These are phyloP conservation scores for Scutellaria barbata DNA, from an alignment of 257 asterid genomes.

Conservation along the genomic window DNA sequence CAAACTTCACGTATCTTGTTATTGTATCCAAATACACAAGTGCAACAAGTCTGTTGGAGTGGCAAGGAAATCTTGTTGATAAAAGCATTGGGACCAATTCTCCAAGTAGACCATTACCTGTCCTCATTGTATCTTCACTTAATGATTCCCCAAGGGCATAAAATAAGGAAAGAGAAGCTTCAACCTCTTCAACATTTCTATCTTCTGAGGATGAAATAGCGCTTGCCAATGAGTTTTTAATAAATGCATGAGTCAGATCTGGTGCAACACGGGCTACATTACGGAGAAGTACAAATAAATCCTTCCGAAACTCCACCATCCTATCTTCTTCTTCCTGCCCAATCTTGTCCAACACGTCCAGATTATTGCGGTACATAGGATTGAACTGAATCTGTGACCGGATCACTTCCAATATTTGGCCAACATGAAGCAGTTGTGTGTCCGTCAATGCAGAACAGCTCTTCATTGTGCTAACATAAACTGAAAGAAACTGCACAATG, in stretches of 20 bases:
- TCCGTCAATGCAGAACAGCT: slow-evolving; percentile 62
- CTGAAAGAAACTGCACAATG: slow-evolving; percentile 85
- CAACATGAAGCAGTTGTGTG: slow-evolving; percentile 70
- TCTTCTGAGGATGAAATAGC: slow-evolving; percentile 71
- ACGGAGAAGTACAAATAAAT: slow-evolving; percentile 73
- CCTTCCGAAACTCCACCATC: slow-evolving; percentile 91
- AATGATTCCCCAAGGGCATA: slow-evolving; percentile 89
- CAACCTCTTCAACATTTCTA: slow-evolving; percentile 86
- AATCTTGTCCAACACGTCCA: slow-evolving; percentile 74
- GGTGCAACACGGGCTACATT: slow-evolving; percentile 90
- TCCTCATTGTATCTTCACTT: slow-evolving; percentile 67
- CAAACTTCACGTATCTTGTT: slow-evolving; percentile 79
- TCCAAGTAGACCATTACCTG: slow-evolving; percentile 68
- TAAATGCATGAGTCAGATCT: slow-evolving; percentile 74
- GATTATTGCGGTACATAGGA: slow-evolving; percentile 68
- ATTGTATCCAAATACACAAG: slow-evolving; percentile 86
- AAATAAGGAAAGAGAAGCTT: slow-evolving; percentile 89
- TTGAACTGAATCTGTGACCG: slow-evolving; percentile 68
- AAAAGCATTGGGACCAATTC: slow-evolving; percentile 85
- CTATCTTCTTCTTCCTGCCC: slow-evolving; percentile 93
- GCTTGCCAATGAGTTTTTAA: slow-evolving; percentile 66
- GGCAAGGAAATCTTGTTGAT: slow-evolving; percentile 86
- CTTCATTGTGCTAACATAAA: slow-evolving; percentile 88
- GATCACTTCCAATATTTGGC: slow-evolving; percentile 82
- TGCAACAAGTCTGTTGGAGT: slow-evolving; percentile 88